Evolutionary conservation across 805 yeast species (phyloP).

Genomic region (Kodamaea hsintzibuensis): DNA sequence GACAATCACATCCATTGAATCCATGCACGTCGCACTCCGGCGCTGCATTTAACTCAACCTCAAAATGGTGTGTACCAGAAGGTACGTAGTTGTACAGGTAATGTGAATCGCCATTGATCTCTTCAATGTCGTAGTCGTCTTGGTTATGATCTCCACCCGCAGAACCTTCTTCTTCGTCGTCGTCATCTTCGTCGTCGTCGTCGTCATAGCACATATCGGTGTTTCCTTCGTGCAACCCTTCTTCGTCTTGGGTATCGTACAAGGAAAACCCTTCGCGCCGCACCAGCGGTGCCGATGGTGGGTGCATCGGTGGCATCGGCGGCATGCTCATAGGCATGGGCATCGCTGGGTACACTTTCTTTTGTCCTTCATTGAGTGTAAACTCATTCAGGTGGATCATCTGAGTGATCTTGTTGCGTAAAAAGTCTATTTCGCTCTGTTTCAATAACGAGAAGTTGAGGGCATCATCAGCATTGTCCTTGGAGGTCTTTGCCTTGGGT

Average conservation of each 20-base stretch:
- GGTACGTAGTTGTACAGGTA: conserved; percentile 32
- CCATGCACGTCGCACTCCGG: conserved; percentile 34
- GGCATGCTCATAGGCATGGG: conserved; percentile 5
- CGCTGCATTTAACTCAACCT: conserved; percentile 39
- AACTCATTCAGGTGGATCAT: conserved; percentile 21
- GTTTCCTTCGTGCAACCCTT: conserved; percentile 38
- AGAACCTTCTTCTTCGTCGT: conserved; percentile 14
- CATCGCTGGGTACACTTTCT: neutral
- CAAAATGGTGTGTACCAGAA: conserved; percentile 35
- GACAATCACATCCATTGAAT: conserved; percentile 27
- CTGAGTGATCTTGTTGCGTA: conserved; percentile 27
- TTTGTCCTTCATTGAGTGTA: conserved; percentile 6
- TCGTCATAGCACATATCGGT: conserved; percentile 15
- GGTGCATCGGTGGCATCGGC: conserved; percentile 3
- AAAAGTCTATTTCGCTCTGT: conserved; percentile 29
- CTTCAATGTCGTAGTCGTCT: conserved; percentile 43
- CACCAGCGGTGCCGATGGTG: neutral
- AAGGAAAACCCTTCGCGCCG: conserved; percentile 27
- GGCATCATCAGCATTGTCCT: neutral
- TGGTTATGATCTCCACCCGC: conserved; percentile 13
- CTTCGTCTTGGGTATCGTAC: conserved; percentile 41
- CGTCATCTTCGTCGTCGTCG: conserved; percentile 29
- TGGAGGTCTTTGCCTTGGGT: neutral
- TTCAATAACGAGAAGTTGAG: conserved; percentile 17
- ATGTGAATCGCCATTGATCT: conserved; percentile 27